Conservation (phyloP, 805 yeast species). For the Yamadazyma kitorensis region DNA sequence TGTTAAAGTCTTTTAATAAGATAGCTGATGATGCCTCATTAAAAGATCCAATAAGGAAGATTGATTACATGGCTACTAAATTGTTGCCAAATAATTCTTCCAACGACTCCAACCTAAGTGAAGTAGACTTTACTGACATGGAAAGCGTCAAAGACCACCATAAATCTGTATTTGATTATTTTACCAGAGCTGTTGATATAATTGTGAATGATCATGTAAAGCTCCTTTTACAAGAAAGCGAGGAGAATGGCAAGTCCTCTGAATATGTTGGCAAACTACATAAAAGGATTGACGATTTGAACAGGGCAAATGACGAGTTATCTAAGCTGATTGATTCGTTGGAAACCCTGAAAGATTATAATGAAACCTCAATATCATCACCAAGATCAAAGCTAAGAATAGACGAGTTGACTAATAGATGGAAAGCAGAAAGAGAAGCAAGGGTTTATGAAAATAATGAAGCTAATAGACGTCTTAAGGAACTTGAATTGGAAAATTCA, state of each 20-base stretch:
- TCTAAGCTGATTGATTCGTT: constrained; percentile 10
- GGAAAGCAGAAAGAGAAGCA: constrained; percentile 72
- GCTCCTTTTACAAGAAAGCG: constrained; percentile 34
- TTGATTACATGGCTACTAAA: constrained; percentile 23
- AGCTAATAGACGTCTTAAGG: constrained; percentile 48
- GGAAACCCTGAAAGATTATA: constrained; percentile 6
- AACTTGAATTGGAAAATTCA: constrained; percentile 55
- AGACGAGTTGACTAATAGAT: constrained; percentile 59
- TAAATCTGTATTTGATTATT: constrained; percentile 50
- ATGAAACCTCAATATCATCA: constrained; percentile 9
- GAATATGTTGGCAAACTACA: constrained; percentile 23
- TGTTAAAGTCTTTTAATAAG: constrained; percentile 50
- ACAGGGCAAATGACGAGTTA: constrained; percentile 20
- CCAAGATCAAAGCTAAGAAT: constrained; percentile 41
- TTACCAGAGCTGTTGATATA: constrained; percentile 58
- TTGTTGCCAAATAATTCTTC: constrained; percentile 8
- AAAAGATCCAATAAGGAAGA: constrained; percentile 53
- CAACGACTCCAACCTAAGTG: constrained; percentile 10
- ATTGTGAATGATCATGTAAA: constrained; percentile 55
- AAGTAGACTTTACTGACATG: constrained; percentile 19
- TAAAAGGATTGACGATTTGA: constrained; percentile 26
- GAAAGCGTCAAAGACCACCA: constrained; percentile 29
- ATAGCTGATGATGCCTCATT: constrained; percentile 59
- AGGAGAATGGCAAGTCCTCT: constrained; percentile 15
- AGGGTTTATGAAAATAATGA: constrained; percentile 59